A percentile compares a stretch with the other conserved stretches of the same genome.
Evolutionary conservation across 176 grass and related monocot species (phyloP).

Genomic region (Oryza glaberrima): DNA sequence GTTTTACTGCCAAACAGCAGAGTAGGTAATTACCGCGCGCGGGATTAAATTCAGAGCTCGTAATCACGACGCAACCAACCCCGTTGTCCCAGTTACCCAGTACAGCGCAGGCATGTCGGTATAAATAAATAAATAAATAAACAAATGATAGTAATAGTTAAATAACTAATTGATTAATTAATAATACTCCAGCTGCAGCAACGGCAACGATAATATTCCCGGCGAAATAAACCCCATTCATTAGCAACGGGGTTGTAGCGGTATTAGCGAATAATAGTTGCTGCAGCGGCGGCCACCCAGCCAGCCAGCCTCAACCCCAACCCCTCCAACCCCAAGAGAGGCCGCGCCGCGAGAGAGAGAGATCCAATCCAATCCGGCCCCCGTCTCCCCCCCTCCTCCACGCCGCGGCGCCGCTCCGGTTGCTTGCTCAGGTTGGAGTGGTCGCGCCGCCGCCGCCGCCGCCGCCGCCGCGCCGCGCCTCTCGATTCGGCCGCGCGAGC

Average conservation of each 20-base stretch:
- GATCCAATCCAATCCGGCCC: slow-evolving; percentile 58
- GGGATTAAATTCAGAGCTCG: not conserved
- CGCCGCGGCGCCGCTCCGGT: not conserved
- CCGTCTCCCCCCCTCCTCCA: not conserved
- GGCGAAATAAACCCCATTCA: slow-evolving; percentile 10
- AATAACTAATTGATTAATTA: not conserved
- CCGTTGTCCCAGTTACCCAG: not conserved
- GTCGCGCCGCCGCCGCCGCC: not conserved
- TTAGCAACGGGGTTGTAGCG: not conserved
- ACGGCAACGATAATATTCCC: slow-evolving; percentile 21
- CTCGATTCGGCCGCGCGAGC: slow-evolving; percentile 24
- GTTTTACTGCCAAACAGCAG: not conserved
- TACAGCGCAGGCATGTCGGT: slow-evolving; percentile 66
- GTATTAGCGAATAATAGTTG: slow-evolving; percentile 28
- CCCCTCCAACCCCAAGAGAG: not conserved
- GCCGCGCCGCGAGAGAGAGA: not conserved
- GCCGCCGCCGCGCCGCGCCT: not conserved
- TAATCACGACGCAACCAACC: not conserved
- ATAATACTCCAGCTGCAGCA: not conserved
- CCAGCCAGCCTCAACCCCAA: slow-evolving; percentile 12
- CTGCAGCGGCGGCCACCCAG: not conserved
- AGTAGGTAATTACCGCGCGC: slow-evolving; percentile 12
- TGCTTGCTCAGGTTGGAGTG: slow-evolving; percentile 21
- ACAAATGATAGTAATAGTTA: not conserved
- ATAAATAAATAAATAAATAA: slow-evolving; percentile 54